phyloP scores from a whole-genome alignment of 495 filamentous ascomycete genomes.

The Aspergillus egyptiacus region DNA sequence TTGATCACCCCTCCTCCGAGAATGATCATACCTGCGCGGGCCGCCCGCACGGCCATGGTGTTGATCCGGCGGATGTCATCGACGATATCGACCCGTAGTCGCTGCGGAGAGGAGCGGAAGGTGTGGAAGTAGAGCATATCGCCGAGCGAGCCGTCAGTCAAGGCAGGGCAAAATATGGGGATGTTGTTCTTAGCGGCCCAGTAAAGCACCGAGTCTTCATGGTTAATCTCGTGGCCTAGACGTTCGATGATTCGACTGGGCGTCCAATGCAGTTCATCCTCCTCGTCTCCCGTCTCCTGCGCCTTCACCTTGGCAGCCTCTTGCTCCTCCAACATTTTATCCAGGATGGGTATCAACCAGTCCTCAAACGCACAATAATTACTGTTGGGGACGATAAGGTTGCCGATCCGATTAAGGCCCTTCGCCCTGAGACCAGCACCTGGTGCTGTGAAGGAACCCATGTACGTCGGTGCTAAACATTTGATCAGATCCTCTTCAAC shows the following conservation, averaged over 20 bases:
- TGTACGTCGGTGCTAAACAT: conserved; percentile 87
- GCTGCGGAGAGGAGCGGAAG: conserved; percentile 72
- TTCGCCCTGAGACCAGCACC: conserved; percentile 71
- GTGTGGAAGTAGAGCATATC: conserved; percentile 99
- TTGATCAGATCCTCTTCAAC: conserved; percentile 98
- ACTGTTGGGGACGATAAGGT: conserved; percentile 89
- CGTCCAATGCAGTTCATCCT: conserved; percentile 78
- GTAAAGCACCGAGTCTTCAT: conserved; percentile 82
- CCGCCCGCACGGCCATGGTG: conserved; percentile 76
- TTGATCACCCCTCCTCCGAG: conserved; percentile 90
- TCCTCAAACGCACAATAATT: conserved; percentile 98
- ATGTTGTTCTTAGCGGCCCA: conserved; percentile 94
- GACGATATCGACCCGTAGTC: conserved; percentile 79
- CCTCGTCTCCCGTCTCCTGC: conserved; percentile 45
- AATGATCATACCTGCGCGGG: conserved; percentile 86
- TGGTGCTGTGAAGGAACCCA: conserved; percentile 70
- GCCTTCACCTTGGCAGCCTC: conserved; percentile 56
- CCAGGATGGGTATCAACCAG: conserved; percentile 89
- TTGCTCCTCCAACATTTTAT: conserved; percentile 88
- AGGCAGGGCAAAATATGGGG: conserved; percentile 90
- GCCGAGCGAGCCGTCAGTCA: conserved; percentile 90
- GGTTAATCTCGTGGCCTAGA: conserved; percentile 84
- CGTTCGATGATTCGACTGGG: conserved; percentile 81
- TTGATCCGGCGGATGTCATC: conserved; percentile 87
- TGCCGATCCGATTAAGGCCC: conserved; percentile 92